phyloP scores from a whole-genome alignment of 2,329 filamentous ascomycete species.

The Epichloe coenophiala region DNA sequence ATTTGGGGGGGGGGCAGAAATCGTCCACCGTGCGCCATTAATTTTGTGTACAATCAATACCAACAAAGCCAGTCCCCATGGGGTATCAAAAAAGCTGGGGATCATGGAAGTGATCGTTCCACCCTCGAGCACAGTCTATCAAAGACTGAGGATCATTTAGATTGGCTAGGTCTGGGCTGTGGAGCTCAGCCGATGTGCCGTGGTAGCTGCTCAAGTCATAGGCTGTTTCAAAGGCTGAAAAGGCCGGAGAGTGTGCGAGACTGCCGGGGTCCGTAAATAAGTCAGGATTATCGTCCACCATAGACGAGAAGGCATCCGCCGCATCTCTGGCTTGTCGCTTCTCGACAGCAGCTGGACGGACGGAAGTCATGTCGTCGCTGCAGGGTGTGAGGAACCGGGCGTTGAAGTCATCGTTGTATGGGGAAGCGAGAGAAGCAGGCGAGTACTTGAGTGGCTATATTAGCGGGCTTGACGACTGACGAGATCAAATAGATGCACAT shows the following conservation, averaged over 20 bases:
- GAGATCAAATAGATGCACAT: conserved; percentile 4
- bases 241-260: conserved; percentile 21
- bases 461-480: background rate
- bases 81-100: conserved; percentile 18
- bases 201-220: conserved; percentile 26
- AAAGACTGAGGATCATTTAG: conserved; percentile 13
- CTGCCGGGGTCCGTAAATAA: conserved; percentile 15
- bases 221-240: conserved; percentile 26
- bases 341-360: conserved; percentile 17
- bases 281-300: conserved; percentile 13
- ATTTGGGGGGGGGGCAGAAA: background rate
- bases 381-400: conserved; percentile 37
- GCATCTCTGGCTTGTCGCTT: conserved; percentile 7
- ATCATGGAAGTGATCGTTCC: conserved; percentile 19
- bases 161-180: conserved; percentile 15
- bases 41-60: conserved; percentile 2
- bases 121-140: conserved; percentile 15
- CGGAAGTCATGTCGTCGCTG: conserved; percentile 34
- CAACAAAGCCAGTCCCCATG: background rate
- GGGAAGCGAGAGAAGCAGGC: conserved; percentile 23
- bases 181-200: conserved; percentile 15
- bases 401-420: conserved; percentile 24
- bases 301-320: conserved; percentile 2
- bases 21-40: conserved; percentile 3
- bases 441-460: conserved; percentile 16